Evolutionary conservation across 305 asterid genomes (phyloP), one percentile per base, ranked within the genome.

Genomic region (Withania somnifera): DNA sequence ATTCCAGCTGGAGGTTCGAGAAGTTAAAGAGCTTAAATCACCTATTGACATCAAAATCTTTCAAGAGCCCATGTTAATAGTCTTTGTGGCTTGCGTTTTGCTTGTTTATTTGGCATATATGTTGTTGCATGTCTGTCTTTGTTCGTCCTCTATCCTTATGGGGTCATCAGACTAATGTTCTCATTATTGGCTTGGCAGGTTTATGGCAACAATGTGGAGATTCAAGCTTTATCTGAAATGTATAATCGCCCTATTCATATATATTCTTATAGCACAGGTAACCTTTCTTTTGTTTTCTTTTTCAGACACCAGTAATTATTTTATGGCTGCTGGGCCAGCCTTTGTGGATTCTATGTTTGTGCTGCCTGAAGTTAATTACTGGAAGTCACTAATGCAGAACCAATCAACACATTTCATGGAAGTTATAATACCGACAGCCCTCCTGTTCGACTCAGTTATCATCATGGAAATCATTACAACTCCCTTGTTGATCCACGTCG

Each of bases 191-290:
- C 68, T 30, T 87, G 83, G 85, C 87, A 96, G 99, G 98, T 94
- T 67, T 94, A 93, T 80, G 99, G 99, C 73, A 96, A 96, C 88
- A 96, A 96, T 83, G 90, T 90, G 83, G 99, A 97, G 93, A 97
- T 97, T 85, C 99, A 97, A 87, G 97, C 97, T 79, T 81, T 97
- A 85, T 92, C 94, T 83, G 99, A 97, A 86, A 97, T 97, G 97
- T 97, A 97, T 89, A 94, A 94, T 87, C 97, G 98, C 82, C 99
- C 99, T 53, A 95, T 95, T 77, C 99, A 97, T 80, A 97, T 97
- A 82, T 95, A 92, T 86, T 97, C 98, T 38, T 97, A 93, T 91
- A 91, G 93, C 89, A 91, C 99, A 89, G 98, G 99, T 97, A 81
- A 81, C 73, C 40, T 36, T 78, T 80, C 53, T 77, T 53, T 19